These are phyloP conservation scores for Globisporangium acanthophoron DNA, from an alignment of 352 stramenopile genomes.

Conservation along the genomic window DNA sequence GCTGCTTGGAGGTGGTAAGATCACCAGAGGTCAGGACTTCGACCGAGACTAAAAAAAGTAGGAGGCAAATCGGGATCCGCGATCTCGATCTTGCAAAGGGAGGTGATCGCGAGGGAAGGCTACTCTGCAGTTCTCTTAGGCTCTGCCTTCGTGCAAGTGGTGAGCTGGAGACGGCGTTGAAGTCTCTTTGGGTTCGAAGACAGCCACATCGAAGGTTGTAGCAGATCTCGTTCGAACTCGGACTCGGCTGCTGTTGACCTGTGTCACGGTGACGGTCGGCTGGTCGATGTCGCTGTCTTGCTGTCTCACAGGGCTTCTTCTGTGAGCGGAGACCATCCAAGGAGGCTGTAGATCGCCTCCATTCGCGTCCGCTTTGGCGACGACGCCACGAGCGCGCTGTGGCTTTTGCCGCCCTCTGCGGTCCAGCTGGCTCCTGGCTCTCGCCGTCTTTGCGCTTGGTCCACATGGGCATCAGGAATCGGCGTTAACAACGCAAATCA, in stretches of 20 bases:
- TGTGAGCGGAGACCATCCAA: too few species aligned
- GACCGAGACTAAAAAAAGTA: not conserved
- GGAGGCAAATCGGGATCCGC: not conserved
- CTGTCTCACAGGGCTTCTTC: too few species aligned
- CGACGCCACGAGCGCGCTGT: not conserved
- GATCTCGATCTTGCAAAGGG: not conserved
- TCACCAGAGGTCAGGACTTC: not conserved
- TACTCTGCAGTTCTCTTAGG: too few species aligned
- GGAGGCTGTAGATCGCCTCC: not conserved
- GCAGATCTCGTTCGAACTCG: too few species aligned
- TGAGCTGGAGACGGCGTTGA: too few species aligned
- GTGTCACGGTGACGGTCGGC: too few species aligned
- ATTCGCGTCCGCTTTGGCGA: not conserved
- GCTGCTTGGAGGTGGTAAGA: not conserved
- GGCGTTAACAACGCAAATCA: not conserved
- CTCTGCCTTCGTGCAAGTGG: too few species aligned
- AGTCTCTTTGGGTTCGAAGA: too few species aligned
- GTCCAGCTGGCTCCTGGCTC: not conserved
- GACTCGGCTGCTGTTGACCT: too few species aligned
- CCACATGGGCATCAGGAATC: not conserved
- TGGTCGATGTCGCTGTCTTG: too few species aligned
- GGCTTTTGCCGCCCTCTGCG: not conserved
- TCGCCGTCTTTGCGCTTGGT: not conserved
- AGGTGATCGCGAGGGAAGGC: too few species aligned
- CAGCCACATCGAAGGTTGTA: too few species aligned